Conservation (phyloP, 2,329 filamentous ascomycete genomes). For the Calonectria multiphialidica region DNA sequence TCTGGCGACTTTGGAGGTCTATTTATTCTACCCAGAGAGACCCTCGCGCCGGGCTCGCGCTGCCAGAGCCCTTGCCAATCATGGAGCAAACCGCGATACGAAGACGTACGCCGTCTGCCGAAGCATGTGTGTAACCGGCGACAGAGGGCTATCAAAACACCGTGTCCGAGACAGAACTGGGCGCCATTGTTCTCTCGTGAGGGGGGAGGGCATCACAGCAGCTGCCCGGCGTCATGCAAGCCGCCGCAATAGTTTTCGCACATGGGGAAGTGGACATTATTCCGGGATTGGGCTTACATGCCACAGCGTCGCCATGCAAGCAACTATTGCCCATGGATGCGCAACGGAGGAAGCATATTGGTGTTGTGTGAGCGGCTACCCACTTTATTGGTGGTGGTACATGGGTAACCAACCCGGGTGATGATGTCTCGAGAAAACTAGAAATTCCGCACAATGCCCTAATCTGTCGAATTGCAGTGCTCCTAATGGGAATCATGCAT, state of each 20-base stretch:
- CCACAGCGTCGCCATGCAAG: not conserved
- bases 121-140: not conserved
- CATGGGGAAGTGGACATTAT: not conserved
- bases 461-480: not conserved
- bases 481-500: not conserved
- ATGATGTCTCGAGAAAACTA: not conserved
- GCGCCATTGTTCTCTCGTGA: not conserved
- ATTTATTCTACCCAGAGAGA: slow-evolving; percentile 3
- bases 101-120: not conserved
- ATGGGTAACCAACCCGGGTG: not conserved
- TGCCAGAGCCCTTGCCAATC: not conserved
- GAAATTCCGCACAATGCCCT: not conserved
- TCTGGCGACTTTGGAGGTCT: not conserved
- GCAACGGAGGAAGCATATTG: not conserved
- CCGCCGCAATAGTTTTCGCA: not conserved
- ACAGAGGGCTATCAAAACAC: not conserved
- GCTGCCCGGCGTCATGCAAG: not conserved
- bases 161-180: not conserved
- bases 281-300: not conserved
- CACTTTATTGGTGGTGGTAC: not conserved
- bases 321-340: not conserved
- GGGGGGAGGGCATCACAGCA: not conserved
- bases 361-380: not conserved
- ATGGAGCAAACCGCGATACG: not conserved
- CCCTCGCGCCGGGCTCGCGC: not conserved